Evolutionary conservation across 768 basidiomycete species (phyloP), one percentile per base, ranked within the genome.

Genomic region (Leccinum disarticulatum): DNA sequence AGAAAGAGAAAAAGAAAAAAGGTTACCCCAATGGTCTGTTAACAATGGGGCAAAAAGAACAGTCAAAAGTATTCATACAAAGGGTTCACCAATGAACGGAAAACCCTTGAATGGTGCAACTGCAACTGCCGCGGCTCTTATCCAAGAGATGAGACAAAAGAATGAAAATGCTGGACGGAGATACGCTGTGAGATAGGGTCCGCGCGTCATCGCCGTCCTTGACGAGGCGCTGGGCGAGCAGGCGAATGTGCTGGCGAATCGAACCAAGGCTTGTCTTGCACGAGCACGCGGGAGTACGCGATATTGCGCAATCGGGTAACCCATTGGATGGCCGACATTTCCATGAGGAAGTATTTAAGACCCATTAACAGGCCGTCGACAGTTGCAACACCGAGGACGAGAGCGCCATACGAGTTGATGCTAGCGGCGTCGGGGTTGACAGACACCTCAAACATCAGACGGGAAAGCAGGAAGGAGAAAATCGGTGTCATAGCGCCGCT

Each of bases 171-270:
- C 41, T 41, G 9, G n/a, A 9, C 3, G 10, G 46, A 11, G 3
- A 41, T 28, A 11, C n/a, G n/a, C n/a, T n/a, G 48, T 48, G 25
- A 38, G 30, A 17, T 28, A 13, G 17, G 14, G 17, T 57, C 4
- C 90, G 76, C 13, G 94, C 91, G 66, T 98, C 97, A 61, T 98
- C 93, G 0, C 84, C 88, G 67, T 98, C 95, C 75, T 93, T 94
- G 72, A 95, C 81, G 52, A 98, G 77, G 11, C 83, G 76, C 70
- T 94, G 90, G 11, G 89, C 84, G 13, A 98, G 74, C 7, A 79
- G 91, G 77, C 5, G 78, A 72, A 73, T 93, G 85, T 47, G 81
- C 77, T 6, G 80, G 75, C 60, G 78, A 76, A 70, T 98, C 95
- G 72, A 96, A 98, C 85, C 88, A 99, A 33, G 79, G 70, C 74